Conservation (phyloP, 202 grass and related monocot species). For the Eragrostis tef region DNA sequence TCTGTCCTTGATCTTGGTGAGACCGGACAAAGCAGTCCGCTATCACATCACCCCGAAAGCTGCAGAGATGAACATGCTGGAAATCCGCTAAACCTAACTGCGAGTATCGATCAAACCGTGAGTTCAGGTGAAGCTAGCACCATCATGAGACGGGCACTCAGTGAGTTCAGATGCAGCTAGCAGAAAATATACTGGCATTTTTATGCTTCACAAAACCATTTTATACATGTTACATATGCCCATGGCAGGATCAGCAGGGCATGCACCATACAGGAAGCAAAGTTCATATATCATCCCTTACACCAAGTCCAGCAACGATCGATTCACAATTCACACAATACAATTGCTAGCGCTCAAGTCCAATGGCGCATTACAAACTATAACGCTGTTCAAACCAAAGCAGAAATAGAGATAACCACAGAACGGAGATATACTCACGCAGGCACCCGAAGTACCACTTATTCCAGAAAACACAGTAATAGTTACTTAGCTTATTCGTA, state of each 20-base stretch:
- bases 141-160: too few species aligned
- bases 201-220: neutral
- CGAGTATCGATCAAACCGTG: too few species aligned
- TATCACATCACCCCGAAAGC: too few species aligned
- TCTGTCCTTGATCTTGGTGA: too few species aligned
- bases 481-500: constrained; percentile 29
- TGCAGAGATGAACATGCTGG: too few species aligned
- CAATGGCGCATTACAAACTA: constrained; percentile 27
- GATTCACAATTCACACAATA: constrained; percentile 14
- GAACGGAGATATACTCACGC: neutral
- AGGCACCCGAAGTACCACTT: constrained; percentile 30
- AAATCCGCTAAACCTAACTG: too few species aligned
- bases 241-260: neutral
- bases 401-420: neutral
- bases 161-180: too few species aligned
- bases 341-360: neutral
- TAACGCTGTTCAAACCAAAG: constrained; percentile 24
- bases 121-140: neutral
- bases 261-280: neutral
- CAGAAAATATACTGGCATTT: neutral
- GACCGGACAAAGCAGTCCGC: too few species aligned
- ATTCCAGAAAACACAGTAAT: constrained; percentile 42
- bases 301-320: neutral
- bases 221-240: neutral
- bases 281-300: constrained; percentile 24